Conservation (phyloP, 2,329 filamentous ascomycete genomes). For the Davidsoniella eucalypti region DNA sequence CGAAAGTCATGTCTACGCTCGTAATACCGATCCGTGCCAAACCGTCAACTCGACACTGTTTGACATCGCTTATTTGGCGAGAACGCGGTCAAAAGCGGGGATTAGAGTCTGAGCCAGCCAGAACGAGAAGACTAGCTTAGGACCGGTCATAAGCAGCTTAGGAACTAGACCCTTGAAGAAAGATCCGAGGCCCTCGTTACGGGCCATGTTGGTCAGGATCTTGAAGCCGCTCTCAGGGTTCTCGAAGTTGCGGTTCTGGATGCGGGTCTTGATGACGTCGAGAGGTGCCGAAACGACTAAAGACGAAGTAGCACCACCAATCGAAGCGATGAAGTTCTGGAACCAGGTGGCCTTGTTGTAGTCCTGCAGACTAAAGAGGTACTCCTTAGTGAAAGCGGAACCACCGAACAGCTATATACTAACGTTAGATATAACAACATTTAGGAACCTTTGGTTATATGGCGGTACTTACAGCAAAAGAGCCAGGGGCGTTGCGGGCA, state of each 20-base stretch:
- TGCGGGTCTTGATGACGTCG: constrained; percentile 95
- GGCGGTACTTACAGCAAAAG: constrained; percentile 61
- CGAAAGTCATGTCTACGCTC: too few relatives aligned
- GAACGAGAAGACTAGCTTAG: constrained; percentile 98
- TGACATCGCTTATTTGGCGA: constrained; percentile 21
- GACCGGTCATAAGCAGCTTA: constrained; percentile 97
- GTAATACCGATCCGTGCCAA: too few relatives aligned
- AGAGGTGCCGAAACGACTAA: constrained; percentile 88
- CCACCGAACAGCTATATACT: constrained; percentile 70
- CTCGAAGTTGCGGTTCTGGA: constrained; percentile 97
- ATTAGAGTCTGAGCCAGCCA: constrained; percentile 98
- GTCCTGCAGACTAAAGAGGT: constrained; percentile 73
- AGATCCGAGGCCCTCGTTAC: constrained; percentile 65
- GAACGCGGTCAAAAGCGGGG: constrained; percentile 57
- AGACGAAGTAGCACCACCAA: constrained; percentile 88
- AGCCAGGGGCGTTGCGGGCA: constrained; percentile 88
- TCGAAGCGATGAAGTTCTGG: constrained; percentile 95
- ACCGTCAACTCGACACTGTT: too few relatives aligned
- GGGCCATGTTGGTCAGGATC: constrained; percentile 84
- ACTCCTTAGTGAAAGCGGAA: constrained; percentile 94
- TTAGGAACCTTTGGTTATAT: background rate
- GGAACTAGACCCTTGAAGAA: constrained; percentile 98
- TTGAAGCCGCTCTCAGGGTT: constrained; percentile 88
- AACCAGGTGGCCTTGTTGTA: constrained; percentile 92
- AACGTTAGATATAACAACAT: background rate